Evolutionary conservation across 2,329 filamentous ascomycete genomes (phyloP), one percentile per base, ranked within the genome.

Genomic region (Clarireedia homoeocarpa): DNA sequence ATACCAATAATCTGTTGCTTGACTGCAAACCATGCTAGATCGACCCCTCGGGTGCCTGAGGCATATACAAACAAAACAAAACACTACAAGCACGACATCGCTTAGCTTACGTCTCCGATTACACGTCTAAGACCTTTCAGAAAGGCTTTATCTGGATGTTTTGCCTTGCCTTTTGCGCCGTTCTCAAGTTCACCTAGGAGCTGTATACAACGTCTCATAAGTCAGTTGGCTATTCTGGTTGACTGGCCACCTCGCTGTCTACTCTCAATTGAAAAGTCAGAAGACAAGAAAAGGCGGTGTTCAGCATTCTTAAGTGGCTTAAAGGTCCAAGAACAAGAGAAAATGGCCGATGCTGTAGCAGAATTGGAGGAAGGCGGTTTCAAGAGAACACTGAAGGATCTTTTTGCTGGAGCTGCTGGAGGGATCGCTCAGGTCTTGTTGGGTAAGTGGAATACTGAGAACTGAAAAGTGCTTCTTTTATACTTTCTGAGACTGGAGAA

Each of bases 351-450:
- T 48, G 58, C 58, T 44, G 67, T 62, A 55, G 66, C 62, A 7
- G 66, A 67, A 46, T 20, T 68, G 27, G 67, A 70, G 57, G 63
- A 65, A 57, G 62, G 64, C 20, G 67, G 66, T n/a, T 58, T 66
- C 58, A 58, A 58, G 60, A 61, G 65, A 48, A 68, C 66, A 17
- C 51, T 68, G 56, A 99, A 97, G 77, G 94, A 99, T 73, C 77
- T 99, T 58, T 88, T 92, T 69, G 83, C 94, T 10, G 94, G 94
- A 39, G 94, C 94, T 58, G 88, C 86, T 6, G 94, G 94, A 61
- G 94, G 94, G 65, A 80, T 97, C 65, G 92, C 94, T 17, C 94
- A 99, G 73, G 94, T 99, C 45, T 75, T 99, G 60, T 80, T 97
- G 63, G 92, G 91, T 96, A 75, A 74, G 83, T 79, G 54, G 44